Base-by-base conservation (phyloP, 2,329 filamentous ascomycete genomes). In the Trichophyton rubrum region DNA sequence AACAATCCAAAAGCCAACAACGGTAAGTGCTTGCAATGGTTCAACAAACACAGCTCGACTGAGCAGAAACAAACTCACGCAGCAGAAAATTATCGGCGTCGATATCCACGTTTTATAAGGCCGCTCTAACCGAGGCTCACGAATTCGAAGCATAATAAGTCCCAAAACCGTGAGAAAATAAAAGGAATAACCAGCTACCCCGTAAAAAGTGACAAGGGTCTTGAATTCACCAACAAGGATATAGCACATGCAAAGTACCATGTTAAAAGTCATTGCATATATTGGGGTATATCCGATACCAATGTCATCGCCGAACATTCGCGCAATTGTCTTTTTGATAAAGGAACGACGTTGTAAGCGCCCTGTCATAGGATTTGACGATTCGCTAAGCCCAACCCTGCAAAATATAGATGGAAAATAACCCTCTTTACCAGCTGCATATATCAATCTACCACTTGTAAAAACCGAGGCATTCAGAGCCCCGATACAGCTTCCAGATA, bases 11-110 rank as follows among this genome's bases (percentile, higher is more conserved):
- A 97, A 99, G 0, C 78, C 85, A 4, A 96, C 78, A 6, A 99
- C 93, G 22, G 92, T 83, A 24, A 96, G 71, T 0, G 92, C 96
- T 79, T 99, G 91, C 58, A 95, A 68, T 3, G 93, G 93, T 74
- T 96, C 86, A 13, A 90, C 88, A 70, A 99, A 93, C 13, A 97
- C 85, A 2, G 91, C 90, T 58, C 93, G 81, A 69, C 85, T 91
- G 47, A 99, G 82, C 65, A 99, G 74, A 71, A 99, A 99, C 65
- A 99, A 74, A 71, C 89, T 95, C 43, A 99, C 93, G 70, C 93
- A 99, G 80, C 93, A 99, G 72, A 99, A 99, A 61, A 96, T 92
- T 65, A 99, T 92, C 9, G 93, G 93, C 1, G 93, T 99, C 0
- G 87, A 87, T 69, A 99, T 96, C 93, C 92, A 99, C 2, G 91